These are phyloP conservation scores for Arthrobotrys iridis DNA, from an alignment of 2,329 filamentous ascomycete genomes.

Conservation along the genomic window DNA sequence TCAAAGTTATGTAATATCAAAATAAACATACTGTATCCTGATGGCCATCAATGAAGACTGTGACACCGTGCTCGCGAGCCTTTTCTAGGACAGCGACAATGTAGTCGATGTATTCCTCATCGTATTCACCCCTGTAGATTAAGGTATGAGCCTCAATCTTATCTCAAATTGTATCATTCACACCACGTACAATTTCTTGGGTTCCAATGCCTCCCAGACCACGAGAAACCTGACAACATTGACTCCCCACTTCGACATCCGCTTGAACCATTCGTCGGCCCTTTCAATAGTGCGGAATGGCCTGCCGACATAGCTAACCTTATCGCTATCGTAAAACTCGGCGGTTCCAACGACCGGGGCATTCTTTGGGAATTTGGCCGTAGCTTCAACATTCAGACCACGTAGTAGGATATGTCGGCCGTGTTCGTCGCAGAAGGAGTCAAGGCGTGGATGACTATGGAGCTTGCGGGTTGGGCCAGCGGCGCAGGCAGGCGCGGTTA, in stretches of 20 bases:
- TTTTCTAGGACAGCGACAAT: slow-evolving; percentile 61
- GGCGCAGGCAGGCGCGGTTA: slow-evolving; percentile 38
- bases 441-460: slow-evolving; percentile 53
- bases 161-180: slow-evolving; percentile 1
- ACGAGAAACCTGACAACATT: slow-evolving; percentile 63
- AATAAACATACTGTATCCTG: slow-evolving; percentile 61
- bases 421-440: slow-evolving; percentile 61
- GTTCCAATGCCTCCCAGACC: slow-evolving; percentile 63
- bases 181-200: slow-evolving; percentile 56
- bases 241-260: slow-evolving; percentile 62
- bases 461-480: slow-evolving; percentile 49
- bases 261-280: slow-evolving; percentile 62
- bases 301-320: slow-evolving; percentile 62
- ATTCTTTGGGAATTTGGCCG: slow-evolving; percentile 63
- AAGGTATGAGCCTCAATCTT: background rate
- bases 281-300: slow-evolving; percentile 61
- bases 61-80: slow-evolving; percentile 62
- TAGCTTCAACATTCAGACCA: slow-evolving; percentile 63
- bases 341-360: slow-evolving; percentile 62
- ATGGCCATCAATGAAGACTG: slow-evolving; percentile 64
- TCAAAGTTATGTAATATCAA: background rate
- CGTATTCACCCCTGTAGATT: slow-evolving; percentile 57
- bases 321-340: slow-evolving; percentile 62
- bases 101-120: slow-evolving; percentile 62
- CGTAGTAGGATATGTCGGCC: slow-evolving; percentile 62